phyloP scores from a whole-genome alignment of 2,329 filamentous ascomycete genomes.

The Rosellinia necatrix region DNA sequence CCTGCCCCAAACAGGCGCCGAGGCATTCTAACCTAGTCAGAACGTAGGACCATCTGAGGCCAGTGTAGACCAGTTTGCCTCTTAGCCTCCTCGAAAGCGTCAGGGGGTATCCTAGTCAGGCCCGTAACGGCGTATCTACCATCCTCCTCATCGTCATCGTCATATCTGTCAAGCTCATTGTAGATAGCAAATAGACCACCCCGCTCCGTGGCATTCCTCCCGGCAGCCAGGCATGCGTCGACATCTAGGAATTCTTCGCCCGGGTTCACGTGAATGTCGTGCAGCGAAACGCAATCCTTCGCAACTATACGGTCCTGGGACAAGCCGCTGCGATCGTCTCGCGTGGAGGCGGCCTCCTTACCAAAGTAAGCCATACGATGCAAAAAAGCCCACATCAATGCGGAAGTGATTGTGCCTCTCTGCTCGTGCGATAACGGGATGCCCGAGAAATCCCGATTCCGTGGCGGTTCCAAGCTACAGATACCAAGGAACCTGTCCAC shows the following conservation, averaged over 20 bases:
- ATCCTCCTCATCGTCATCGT: not conserved
- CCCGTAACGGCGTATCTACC: not conserved
- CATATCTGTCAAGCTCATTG: not conserved
- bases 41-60: constrained; percentile 35
- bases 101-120: not conserved
- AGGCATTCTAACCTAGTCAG: not conserved
- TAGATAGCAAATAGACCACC: not conserved
- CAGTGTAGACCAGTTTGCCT: not conserved
- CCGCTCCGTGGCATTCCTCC: not conserved
- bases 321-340: not conserved
- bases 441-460: not conserved
- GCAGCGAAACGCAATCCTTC: not conserved
- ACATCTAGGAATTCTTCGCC: not conserved
- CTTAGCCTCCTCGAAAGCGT: not conserved
- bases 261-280: not conserved
- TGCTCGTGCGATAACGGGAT: not conserved
- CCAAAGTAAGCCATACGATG: not conserved
- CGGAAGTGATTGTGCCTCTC: not conserved
- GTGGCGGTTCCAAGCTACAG: not conserved
- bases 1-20: too few relatives aligned
- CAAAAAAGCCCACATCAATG: constrained; percentile 7
- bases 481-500: not conserved
- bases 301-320: not conserved
- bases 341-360: not conserved
- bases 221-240: not conserved